Conservation (phyloP, 257 asterid species). For the Euphrasia confusa region DNA sequence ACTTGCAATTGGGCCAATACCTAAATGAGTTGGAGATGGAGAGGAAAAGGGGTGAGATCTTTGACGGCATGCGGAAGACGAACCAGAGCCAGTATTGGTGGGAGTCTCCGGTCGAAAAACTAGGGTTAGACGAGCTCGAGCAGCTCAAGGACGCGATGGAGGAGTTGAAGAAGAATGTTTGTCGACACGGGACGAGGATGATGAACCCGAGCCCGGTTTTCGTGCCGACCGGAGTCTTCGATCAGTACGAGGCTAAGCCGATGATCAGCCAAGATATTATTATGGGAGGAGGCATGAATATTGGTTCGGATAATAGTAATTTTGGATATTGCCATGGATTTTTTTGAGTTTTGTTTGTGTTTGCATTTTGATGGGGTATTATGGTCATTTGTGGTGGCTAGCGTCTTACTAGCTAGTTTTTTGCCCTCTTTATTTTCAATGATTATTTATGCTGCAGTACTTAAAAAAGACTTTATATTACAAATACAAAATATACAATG, state of each 20-base stretch:
- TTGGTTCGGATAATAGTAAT: constrained; percentile 4
- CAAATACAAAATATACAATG: too few relatives aligned
- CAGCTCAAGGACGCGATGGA: constrained; percentile 62
- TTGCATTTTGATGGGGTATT: background rate
- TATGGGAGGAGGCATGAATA: constrained; percentile 12
- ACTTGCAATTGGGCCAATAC: constrained; percentile 50
- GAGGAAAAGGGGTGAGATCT: constrained; percentile 50
- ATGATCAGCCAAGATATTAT: background rate
- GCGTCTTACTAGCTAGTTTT: too few relatives aligned
- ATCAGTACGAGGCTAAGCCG: constrained; percentile 51
- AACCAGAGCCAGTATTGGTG: constrained; percentile 51
- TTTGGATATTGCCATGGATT: constrained; percentile 51
- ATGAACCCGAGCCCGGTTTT: constrained; percentile 28
- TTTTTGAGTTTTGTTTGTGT: constrained; percentile 27
- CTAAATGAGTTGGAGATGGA: constrained; percentile 45
- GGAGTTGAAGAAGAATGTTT: constrained; percentile 41
- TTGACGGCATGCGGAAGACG: constrained; percentile 43
- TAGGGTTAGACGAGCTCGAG: constrained; percentile 49
- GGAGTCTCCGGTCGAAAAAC: constrained; percentile 46
- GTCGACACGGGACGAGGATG: constrained; percentile 31
- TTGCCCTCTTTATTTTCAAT: too few relatives aligned
- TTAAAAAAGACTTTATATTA: too few relatives aligned
- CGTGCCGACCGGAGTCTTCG: constrained; percentile 23
- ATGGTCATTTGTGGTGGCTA: too few relatives aligned
- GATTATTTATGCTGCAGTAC: too few relatives aligned